Conservation (phyloP, 306 rosid species). For the Hippophae gyantsensis region DNA sequence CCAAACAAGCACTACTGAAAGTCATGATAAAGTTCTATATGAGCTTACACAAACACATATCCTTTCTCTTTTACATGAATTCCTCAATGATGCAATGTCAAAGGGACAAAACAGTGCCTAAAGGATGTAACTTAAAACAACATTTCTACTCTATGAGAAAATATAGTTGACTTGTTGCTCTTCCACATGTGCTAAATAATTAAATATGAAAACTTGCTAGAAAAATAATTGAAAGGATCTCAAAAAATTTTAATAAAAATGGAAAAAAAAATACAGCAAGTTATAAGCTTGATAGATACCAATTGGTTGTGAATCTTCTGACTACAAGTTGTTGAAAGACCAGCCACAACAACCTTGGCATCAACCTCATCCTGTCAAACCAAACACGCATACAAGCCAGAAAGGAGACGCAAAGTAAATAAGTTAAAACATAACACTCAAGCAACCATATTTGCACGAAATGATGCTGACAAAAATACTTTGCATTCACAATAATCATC, state of each 20-base stretch:
- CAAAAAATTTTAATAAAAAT: neutral
- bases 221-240: neutral
- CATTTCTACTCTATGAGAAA: neutral
- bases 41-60: neutral
- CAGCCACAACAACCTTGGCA: conserved; percentile 72
- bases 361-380: conserved; percentile 62
- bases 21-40: conserved; percentile 11
- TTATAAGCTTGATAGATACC: conserved; percentile 34
- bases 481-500: neutral
- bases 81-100: conserved; percentile 2
- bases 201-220: conserved; percentile 1
- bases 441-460: conserved; percentile 12
- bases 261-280: conserved; percentile 13
- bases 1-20: conserved; percentile 1
- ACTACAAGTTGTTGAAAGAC: conserved; percentile 89
- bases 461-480: conserved; percentile 1
- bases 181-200: neutral
- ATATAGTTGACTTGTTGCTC: neutral
- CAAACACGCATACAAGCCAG: conserved; percentile 19
- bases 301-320: conserved; percentile 96
- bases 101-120: conserved; percentile 3
- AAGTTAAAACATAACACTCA: neutral
- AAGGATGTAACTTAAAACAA: conserved; percentile 11
- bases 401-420: conserved; percentile 1
- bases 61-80: conserved; percentile 5